phyloP scores from a whole-genome alignment of 2,329 filamentous ascomycete species.

The Neonectria ditissima region DNA sequence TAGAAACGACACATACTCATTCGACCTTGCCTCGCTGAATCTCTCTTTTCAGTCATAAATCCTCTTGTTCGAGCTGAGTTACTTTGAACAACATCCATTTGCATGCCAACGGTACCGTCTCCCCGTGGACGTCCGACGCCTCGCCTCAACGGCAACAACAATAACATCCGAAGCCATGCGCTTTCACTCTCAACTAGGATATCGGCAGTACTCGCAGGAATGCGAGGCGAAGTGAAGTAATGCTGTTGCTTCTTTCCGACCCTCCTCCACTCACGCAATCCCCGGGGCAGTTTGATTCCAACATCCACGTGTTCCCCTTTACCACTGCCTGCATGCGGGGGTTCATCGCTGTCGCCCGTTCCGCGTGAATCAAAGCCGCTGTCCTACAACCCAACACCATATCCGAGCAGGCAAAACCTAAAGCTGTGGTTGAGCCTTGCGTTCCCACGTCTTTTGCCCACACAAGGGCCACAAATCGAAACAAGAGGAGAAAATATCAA shows the following conservation, averaged over 20 bases:
- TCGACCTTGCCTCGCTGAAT: conserved; percentile 3
- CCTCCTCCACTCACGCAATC: background rate
- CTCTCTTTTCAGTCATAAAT: conserved; percentile 22
- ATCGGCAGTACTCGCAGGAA: conserved; percentile 29
- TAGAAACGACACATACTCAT: background rate
- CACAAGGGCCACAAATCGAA: conserved; percentile 28
- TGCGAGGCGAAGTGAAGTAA: conserved; percentile 27
- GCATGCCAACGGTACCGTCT: conserved; percentile 20
- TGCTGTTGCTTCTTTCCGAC: conserved; percentile 21
- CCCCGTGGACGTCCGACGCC: conserved; percentile 9
- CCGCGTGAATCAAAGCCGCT: conserved; percentile 32
- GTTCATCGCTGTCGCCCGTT: conserved; percentile 26
- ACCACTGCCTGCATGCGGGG: conserved; percentile 2
- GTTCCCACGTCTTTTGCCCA: conserved; percentile 38
- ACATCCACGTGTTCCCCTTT: background rate
- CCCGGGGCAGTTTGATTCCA: conserved; percentile 13
- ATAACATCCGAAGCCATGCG: conserved; percentile 40
- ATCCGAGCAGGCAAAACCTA: conserved; percentile 32
- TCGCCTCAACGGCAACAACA: conserved; percentile 22
- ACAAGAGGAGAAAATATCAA: conserved; percentile 36
- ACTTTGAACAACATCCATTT: conserved; percentile 17
- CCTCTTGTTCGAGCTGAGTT: conserved; percentile 19
- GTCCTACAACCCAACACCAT: conserved; percentile 14
- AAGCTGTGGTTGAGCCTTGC: conserved; percentile 28
- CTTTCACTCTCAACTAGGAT: conserved; percentile 30